Base-by-base conservation (phyloP, 176 grass and related monocot genomes). In the Oryza meyeriana region DNA sequence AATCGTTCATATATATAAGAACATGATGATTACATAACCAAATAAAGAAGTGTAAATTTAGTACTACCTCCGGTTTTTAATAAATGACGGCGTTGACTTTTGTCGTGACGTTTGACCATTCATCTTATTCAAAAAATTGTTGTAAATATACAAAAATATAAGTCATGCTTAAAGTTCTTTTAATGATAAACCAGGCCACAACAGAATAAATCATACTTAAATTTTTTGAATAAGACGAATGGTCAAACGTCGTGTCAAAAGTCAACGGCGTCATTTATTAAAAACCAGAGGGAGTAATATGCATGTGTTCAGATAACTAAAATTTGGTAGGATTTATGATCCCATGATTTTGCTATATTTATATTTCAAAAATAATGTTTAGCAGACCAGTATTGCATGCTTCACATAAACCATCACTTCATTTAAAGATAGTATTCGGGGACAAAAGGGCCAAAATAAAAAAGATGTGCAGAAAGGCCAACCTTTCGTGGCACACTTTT, bases 401-500 rank as follows among this genome's bases (percentile, higher is more conserved):
- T 52, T 52, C 48, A 52, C 48, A 52, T 52, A 20, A 52, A 52
- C 17, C 17, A 52, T 52, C 48, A 20, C 17, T 52, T 52, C 4
- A 6, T 52, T 52, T 52, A 52, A 52, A 17, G 14, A 20, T 5
- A 4, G 45, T 48, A 16, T 48, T 16, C 16, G 18, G 16, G 45
- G 14, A 48, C 40, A 48, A 20, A 52, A 52, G 22, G 22, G 20
- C 5, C 6, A 58, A 4, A 14, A 8, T 7, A 58, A 58, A 58
- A n/a, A 50, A 6, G 16, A 18, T 50, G 77, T 59, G 82, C 32
- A 89, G 57, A 77, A 74, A 55, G 38, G 83, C 69, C 79, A 90
- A 97, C 94, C 90, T 94, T 98, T 81, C 92, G 78, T 75, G 95
- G 87, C 81, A 63, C 80, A 86, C 76, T 90, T 79, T 89, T 90